Conservation (phyloP, 176 grass and related monocot species). For the Bromus sterilis region DNA sequence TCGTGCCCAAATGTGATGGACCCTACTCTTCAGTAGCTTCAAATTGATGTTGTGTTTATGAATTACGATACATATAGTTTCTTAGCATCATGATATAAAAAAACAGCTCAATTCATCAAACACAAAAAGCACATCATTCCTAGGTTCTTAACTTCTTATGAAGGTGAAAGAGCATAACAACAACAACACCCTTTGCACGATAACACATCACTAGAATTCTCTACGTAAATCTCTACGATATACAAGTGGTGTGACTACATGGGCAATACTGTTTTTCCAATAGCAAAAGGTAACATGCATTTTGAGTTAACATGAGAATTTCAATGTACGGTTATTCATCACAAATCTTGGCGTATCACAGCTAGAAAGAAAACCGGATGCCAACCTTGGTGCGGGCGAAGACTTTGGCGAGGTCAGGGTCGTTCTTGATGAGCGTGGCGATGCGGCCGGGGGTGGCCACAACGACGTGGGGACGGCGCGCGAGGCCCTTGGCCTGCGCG, state of each 20-base stretch:
- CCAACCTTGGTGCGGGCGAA: conserved; percentile 73
- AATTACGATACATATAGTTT: no score
- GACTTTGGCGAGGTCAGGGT: conserved; percentile 68
- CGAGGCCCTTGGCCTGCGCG: conserved; percentile 65
- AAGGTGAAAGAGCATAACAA: neutral
- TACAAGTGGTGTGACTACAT: neutral
- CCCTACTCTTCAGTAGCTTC: neutral
- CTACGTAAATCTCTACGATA: neutral
- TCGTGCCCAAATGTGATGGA: neutral
- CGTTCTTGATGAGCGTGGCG: conserved; percentile 56
- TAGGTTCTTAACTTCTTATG: neutral
- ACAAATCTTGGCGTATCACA: neutral
- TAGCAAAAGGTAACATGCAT: no score
- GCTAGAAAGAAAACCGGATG: neutral
- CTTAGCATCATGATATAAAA: neutral
- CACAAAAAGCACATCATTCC: neutral
- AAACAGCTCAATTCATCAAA: neutral
- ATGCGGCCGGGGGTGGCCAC: conserved; percentile 88
- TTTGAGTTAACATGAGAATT: neutral
- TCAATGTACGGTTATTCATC: neutral
- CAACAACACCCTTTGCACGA: neutral
- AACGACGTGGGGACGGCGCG: conserved; percentile 65
- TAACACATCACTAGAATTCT: neutral
- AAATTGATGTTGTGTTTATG: no score
- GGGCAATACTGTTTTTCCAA: no score